Evolutionary conservation across 1,284 basidiomycete species (phyloP).

Genomic region (Moesziomyces parantarcticus): DNA sequence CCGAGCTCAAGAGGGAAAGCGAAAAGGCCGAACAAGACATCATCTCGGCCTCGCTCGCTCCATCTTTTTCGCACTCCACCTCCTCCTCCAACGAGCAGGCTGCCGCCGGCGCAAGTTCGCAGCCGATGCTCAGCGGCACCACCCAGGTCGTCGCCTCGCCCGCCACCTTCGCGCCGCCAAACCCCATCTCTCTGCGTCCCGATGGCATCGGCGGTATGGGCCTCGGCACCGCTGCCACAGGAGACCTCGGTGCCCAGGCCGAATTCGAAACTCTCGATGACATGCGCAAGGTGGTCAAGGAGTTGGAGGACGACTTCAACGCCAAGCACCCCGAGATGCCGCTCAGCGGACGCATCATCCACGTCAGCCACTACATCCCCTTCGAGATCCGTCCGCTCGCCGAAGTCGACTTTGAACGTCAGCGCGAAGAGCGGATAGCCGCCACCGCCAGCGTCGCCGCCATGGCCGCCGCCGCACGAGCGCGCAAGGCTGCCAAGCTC

Average conservation of each 20-base stretch:
- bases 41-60: conserved; percentile 42
- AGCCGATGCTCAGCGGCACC: conserved; percentile 8
- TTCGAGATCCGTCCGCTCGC: conserved; percentile 60
- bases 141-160: conserved; percentile 26
- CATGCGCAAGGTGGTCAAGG: conserved; percentile 48
- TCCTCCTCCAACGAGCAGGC: conserved; percentile 2
- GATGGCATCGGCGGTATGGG: conserved; percentile 62
- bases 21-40: conserved; percentile 39
- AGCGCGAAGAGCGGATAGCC: conserved; percentile 54
- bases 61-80: conserved; percentile 11
- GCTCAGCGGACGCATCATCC: conserved; percentile 65
- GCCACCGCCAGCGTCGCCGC: conserved; percentile 62
- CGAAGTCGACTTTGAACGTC: conserved; percentile 59
- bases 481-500: conserved; percentile 55
- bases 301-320: conserved; percentile 61
- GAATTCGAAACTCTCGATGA: conserved; percentile 60
- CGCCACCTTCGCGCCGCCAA: conserved; percentile 15
- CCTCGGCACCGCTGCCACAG: conserved; percentile 57
- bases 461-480: conserved; percentile 60
- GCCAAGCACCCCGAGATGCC: conserved; percentile 56
- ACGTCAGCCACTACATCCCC: conserved; percentile 66
- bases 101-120: conserved; percentile 1
- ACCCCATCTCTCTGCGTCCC: conserved; percentile 48
- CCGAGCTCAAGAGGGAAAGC: conserved; percentile 23
- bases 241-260: conserved; percentile 53